These are phyloP conservation scores for Penicillium nucicola DNA, from an alignment of 495 filamentous ascomycete genomes.

Conservation along the genomic window DNA sequence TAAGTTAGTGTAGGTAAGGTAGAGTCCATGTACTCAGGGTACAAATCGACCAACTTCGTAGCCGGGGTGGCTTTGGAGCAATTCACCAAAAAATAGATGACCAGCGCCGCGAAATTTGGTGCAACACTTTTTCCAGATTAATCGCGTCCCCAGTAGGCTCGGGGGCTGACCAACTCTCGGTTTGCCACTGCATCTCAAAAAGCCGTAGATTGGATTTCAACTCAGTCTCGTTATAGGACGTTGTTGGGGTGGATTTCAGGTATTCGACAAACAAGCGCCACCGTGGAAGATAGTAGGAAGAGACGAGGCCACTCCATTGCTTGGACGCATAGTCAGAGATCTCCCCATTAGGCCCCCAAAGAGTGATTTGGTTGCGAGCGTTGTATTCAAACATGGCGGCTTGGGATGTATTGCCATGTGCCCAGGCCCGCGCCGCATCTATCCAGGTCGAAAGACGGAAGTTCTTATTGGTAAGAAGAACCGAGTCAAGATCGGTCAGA, in stretches of 20 bases:
- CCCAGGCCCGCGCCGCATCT: slow-evolving; percentile 34
- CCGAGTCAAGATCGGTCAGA: slow-evolving; percentile 36
- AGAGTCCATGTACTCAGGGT: too few relatives aligned
- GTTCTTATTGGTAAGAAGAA: slow-evolving; percentile 42
- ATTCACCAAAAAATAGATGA: slow-evolving; percentile 22
- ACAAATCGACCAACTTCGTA: too few relatives aligned
- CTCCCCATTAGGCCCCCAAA: slow-evolving; percentile 51
- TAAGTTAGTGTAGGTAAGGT: too few relatives aligned
- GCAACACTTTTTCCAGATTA: slow-evolving; percentile 20
- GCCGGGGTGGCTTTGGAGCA: too few relatives aligned
- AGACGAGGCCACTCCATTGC: slow-evolving; percentile 46
- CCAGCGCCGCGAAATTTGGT: slow-evolving; percentile 15
- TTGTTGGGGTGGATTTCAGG: slow-evolving; percentile 25
- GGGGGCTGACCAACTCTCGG: slow-evolving; percentile 17
- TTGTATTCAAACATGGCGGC: slow-evolving; percentile 47
- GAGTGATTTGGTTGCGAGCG: slow-evolving; percentile 52
- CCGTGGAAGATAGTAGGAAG: slow-evolving; percentile 45
- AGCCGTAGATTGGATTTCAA: slow-evolving; percentile 23
- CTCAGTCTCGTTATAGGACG: slow-evolving; percentile 30
- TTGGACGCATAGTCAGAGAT: slow-evolving; percentile 52
- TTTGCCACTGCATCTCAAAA: slow-evolving; percentile 44
- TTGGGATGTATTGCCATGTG: slow-evolving; percentile 15
- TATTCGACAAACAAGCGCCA: slow-evolving; percentile 50
- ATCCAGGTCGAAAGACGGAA: slow-evolving; percentile 48
- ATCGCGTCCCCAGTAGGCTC: slow-evolving; percentile 7